Conservation (phyloP, 2,329 filamentous ascomycete species). For the Nannizzia gypsea region DNA sequence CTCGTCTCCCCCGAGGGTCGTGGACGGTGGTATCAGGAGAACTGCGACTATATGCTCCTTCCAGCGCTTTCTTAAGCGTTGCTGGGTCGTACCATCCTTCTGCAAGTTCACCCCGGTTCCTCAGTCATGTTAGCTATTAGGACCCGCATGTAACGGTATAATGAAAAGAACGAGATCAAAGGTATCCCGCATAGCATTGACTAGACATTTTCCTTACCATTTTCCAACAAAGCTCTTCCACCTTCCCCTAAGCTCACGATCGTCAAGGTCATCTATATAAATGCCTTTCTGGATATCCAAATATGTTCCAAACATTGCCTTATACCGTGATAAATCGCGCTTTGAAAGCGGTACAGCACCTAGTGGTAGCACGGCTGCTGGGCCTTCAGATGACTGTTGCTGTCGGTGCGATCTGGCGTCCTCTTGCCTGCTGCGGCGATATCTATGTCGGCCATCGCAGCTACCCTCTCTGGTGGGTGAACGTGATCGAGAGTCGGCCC, state of each 20-base stretch:
- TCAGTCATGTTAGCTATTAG: constrained; percentile 39
- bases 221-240: constrained; percentile 90
- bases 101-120: constrained; percentile 74
- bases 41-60: constrained; percentile 11
- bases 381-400: constrained; percentile 10
- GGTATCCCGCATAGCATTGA: neutral
- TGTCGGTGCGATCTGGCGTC: constrained; percentile 2
- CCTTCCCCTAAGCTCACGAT: constrained; percentile 64
- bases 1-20: neutral
- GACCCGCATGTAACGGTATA: neutral
- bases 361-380: constrained; percentile 47
- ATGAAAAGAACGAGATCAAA: neutral
- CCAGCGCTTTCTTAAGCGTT: constrained; percentile 47
- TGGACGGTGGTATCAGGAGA: neutral
- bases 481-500: constrained; percentile 12
- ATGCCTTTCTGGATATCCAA: constrained; percentile 77
- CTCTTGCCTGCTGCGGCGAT: constrained; percentile 14
- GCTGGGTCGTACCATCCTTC: constrained; percentile 88
- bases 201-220: constrained; percentile 48
- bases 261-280: constrained; percentile 54
- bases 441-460: constrained; percentile 28
- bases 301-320: constrained; percentile 68
- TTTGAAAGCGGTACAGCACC: constrained; percentile 55
- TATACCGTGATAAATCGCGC: constrained; percentile 53
- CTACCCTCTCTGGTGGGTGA: constrained; percentile 22